phyloP scores from a whole-genome alignment of 257 asterid genomes.

The Capsicum pubescens region DNA sequence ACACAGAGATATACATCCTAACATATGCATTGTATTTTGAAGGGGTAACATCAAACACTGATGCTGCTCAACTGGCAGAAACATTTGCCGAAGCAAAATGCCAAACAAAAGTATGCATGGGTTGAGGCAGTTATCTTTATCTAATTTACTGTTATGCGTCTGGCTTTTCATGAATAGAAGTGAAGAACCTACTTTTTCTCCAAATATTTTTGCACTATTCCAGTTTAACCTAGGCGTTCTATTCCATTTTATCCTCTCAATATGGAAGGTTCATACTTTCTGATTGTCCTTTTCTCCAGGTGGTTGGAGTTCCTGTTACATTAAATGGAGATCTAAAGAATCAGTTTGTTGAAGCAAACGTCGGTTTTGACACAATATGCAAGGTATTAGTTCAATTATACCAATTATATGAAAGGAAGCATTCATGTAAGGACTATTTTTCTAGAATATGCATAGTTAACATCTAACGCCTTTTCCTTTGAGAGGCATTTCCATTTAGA shows the following conservation, averaged over 20 bases:
- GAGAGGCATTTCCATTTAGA: background rate
- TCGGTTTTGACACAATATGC: constrained; percentile 68
- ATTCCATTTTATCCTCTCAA: constrained; percentile 19
- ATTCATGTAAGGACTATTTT: background rate
- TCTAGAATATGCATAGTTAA: background rate
- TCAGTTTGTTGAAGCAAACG: constrained; percentile 57
- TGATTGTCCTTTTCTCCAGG: constrained; percentile 36
- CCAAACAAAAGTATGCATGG: constrained; percentile 66
- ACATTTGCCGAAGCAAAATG: constrained; percentile 92
- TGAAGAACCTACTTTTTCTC: background rate
- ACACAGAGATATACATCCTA: constrained; percentile 15
- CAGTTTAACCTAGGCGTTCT: constrained; percentile 6
- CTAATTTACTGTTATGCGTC: constrained; percentile 8
- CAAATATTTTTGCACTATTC: constrained; percentile 6
- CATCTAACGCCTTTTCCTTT: constrained; percentile 6
- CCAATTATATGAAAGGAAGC: background rate
- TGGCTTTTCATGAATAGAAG: background rate
- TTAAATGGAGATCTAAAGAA: constrained; percentile 63
- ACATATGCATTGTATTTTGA: constrained; percentile 35
- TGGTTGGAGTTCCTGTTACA: constrained; percentile 60
- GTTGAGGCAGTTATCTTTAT: constrained; percentile 11
- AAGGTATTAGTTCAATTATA: constrained; percentile 43
- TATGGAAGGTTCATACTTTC: constrained; percentile 14
- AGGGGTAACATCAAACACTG: constrained; percentile 99
- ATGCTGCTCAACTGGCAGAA: constrained; percentile 99